A percentile compares a stretch with the other conserved stretches of the same genome.
Conservation (phyloP, 805 yeast species). For the Candida hispaniensis region DNA sequence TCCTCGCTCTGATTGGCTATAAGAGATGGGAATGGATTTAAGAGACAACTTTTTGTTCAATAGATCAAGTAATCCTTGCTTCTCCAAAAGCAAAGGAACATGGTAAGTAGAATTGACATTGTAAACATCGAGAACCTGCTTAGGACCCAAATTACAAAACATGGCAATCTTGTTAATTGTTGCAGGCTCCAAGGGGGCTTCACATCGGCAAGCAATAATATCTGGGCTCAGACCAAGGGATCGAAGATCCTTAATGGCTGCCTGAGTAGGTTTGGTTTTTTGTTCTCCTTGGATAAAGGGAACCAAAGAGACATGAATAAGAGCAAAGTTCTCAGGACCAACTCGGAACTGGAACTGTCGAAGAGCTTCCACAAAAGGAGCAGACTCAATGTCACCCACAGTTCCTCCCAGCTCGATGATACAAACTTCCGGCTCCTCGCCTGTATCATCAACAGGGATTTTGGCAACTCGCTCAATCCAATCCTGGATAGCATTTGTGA, state of each 20-base stretch:
- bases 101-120: conserved; percentile 96
- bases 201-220: conserved; percentile 96
- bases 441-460: conserved; percentile 84
- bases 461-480: conserved; percentile 93
- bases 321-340: conserved; percentile 85
- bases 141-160: conserved; percentile 99
- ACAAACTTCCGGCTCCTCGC: conserved; percentile 88
- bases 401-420: conserved; percentile 98
- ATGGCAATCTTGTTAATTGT: conserved; percentile 95
- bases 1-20: conserved; percentile 55
- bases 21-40: conserved; percentile 35
- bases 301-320: conserved; percentile 92
- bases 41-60: conserved; percentile 59
- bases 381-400: conserved; percentile 97
- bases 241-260: conserved; percentile 94
- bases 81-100: conserved; percentile 82
- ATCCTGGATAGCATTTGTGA: conserved; percentile 94
- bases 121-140: conserved; percentile 92
- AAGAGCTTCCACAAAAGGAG: conserved; percentile 97
- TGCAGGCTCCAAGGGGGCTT: conserved; percentile 63
- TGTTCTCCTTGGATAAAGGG: conserved; percentile 99
- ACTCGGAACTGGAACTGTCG: conserved; percentile 98
- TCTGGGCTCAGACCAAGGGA: conserved; percentile 91
- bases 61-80: conserved; percentile 73
- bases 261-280: conserved; percentile 98